Evolutionary conservation across 768 basidiomycete species (phyloP).

Genomic region (Mycena olivaceomarginata): DNA sequence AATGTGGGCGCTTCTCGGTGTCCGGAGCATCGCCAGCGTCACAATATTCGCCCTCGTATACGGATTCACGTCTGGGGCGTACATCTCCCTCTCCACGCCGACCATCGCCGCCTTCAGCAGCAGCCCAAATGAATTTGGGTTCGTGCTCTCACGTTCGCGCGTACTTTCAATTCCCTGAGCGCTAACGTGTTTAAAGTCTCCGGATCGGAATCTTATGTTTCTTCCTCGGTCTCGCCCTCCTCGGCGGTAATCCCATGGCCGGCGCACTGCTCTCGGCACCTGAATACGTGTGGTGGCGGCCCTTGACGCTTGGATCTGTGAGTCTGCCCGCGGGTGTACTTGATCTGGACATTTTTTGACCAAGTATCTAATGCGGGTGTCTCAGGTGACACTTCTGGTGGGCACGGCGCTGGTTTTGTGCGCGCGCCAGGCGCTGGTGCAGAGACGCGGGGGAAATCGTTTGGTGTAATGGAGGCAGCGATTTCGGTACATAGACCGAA

Average conservation of each 20-base stretch:
- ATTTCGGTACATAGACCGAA: no score
- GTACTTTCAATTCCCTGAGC: background rate
- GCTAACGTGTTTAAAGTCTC: background rate
- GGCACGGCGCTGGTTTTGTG: no score
- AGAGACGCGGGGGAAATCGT: no score
- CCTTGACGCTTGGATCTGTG: background rate
- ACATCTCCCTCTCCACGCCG: background rate
- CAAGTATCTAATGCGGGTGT: no score
- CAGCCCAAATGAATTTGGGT: background rate
- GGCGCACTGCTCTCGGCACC: background rate
- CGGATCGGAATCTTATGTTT: background rate
- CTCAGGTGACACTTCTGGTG: no score
- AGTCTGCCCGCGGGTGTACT: background rate
- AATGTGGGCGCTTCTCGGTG: background rate
- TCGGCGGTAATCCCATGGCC: background rate
- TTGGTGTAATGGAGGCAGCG: no score
- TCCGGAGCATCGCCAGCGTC: background rate
- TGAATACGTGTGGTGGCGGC: background rate
- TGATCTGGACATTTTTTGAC: no score
- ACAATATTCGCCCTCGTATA: background rate
- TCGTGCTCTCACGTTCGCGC: background rate
- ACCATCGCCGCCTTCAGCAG: background rate
- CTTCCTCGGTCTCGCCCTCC: background rate
- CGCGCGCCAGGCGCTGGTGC: no score
- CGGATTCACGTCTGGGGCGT: background rate